Evolutionary conservation across 371 early-diverging fungal species (phyloP).

Genomic region (Mortierella sp.): DNA sequence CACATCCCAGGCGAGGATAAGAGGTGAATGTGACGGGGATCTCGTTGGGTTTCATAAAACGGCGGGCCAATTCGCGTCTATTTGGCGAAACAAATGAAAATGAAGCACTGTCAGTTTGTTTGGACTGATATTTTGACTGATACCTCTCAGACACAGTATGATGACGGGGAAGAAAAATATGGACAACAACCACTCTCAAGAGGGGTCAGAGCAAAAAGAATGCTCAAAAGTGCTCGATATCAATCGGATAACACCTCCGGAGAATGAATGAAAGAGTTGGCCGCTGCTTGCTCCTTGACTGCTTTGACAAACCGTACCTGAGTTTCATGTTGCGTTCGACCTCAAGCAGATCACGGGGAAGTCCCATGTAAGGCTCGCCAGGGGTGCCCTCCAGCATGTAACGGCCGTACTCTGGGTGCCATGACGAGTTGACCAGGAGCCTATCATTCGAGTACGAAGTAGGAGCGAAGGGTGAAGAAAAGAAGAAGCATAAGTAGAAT

Average conservation of each 20-base stretch:
- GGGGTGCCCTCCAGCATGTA: constrained; percentile 98
- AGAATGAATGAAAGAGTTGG: constrained; percentile 11
- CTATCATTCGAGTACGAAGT: constrained; percentile 14
- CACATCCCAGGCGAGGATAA: constrained; percentile 93
- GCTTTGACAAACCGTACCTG: constrained; percentile 58
- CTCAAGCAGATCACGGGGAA: constrained; percentile 82
- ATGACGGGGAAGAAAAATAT: neutral
- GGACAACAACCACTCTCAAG: neutral
- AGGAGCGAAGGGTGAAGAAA: neutral
- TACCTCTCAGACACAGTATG: neutral
- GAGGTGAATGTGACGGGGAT: constrained; percentile 86
- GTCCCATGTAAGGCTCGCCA: constrained; percentile 91
- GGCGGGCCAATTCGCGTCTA: constrained; percentile 81
- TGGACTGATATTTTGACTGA: neutral
- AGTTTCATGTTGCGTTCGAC: constrained; percentile 94
- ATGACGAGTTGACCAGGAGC: constrained; percentile 70
- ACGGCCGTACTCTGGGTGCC: constrained; percentile 97
- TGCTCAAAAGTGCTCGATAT: neutral
- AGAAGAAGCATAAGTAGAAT: constrained; percentile 1
- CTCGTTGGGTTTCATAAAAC: constrained; percentile 80
- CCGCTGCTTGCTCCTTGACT: neutral
- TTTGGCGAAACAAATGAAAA: neutral
- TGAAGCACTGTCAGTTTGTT: neutral
- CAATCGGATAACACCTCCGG: constrained; percentile 30
- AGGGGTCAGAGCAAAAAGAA: neutral